Evolutionary conservation across 306 rosid species (phyloP).

Genomic region (Vigna reflexopilosa): DNA sequence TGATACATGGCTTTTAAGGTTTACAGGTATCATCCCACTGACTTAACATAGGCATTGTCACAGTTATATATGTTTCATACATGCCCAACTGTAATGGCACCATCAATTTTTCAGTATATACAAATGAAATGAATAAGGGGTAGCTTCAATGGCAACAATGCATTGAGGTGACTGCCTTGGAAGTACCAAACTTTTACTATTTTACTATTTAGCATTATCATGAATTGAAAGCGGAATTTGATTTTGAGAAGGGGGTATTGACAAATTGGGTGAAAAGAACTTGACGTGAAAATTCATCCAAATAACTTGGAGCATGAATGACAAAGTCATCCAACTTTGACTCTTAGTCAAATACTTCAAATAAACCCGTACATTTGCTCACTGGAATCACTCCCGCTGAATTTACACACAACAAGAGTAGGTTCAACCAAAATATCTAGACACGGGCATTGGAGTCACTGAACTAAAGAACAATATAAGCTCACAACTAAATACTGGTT

Average conservation of each 20-base stretch:
- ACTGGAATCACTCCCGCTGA: not conserved
- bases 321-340: not conserved
- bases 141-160: not conserved
- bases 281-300: not conserved
- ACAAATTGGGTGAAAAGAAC: not conserved
- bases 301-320: not conserved
- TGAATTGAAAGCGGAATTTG: not conserved
- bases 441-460: constrained; percentile 10
- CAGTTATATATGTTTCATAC: not conserved
- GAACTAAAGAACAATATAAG: not conserved
- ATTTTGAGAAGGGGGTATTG: no score
- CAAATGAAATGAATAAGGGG: not conserved
- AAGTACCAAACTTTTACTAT: not conserved
- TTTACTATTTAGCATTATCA: not conserved
- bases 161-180: not conserved
- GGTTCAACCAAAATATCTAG: constrained; percentile 11
- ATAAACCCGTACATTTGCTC: not conserved
- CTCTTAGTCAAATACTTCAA: not conserved
- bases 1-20: not conserved
- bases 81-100: not conserved
- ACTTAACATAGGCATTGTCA: not conserved
- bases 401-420: not conserved
- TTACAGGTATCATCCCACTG: not conserved
- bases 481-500: constrained; percentile 2
- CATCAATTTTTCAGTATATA: constrained; percentile 24